A percentile compares a stretch with the other conserved stretches of the same genome.
phyloP scores from a whole-genome alignment of 495 filamentous ascomycete species.

The Hypomontagnella monticulosa region DNA sequence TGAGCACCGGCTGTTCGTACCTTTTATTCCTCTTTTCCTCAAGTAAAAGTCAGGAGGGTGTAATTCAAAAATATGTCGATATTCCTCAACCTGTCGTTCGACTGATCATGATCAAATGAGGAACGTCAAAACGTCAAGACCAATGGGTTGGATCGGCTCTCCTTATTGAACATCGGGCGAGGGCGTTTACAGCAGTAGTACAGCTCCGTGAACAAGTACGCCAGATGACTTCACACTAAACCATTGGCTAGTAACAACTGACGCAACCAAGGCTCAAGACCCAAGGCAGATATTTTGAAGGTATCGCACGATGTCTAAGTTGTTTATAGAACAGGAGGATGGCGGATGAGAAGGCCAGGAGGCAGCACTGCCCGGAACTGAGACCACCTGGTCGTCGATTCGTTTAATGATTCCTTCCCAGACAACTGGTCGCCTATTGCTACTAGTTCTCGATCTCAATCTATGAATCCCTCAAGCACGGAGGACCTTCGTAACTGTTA shows the following conservation, averaged over 20 bases:
- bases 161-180: conserved; percentile 25
- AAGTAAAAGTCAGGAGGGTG: conserved; percentile 15
- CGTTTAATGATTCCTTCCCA: conserved; percentile 20
- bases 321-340: conserved; percentile 42
- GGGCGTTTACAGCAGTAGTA: conserved; percentile 14
- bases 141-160: conserved; percentile 7
- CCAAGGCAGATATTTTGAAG: conserved; percentile 14
- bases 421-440: conserved; percentile 16
- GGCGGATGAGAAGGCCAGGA: conserved; percentile 14
- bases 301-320: conserved; percentile 16
- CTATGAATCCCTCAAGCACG: conserved; percentile 1
- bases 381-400: conserved; percentile 16
- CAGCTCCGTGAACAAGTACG: conserved; percentile 23
- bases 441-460: conserved; percentile 5
- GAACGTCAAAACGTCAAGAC: conserved; percentile 1
- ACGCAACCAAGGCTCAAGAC: conserved; percentile 1
- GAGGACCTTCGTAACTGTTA: background rate
- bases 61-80: conserved; percentile 9
- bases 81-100: conserved; percentile 26
- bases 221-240: conserved; percentile 8
- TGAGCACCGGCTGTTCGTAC: conserved; percentile 19
- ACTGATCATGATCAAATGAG: conserved; percentile 24
- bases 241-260: background rate
- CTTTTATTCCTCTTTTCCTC: background rate
- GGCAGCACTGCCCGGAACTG: conserved; percentile 12